Base-by-base conservation (phyloP, 768 basidiomycete genomes). In the Tulasnella sp. region DNA sequence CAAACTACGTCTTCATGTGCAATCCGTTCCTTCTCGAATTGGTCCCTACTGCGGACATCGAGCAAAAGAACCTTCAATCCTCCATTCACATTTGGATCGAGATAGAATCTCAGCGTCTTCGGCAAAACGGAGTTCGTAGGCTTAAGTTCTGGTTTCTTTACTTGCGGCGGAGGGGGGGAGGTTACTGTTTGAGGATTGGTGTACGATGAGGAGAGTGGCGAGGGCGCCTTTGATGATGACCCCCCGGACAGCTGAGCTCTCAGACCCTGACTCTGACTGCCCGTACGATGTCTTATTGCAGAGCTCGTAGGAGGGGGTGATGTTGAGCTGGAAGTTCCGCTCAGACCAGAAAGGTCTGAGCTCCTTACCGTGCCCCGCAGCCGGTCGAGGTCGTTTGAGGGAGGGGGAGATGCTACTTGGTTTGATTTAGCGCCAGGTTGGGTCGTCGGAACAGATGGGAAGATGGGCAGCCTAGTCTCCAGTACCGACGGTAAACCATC, bases 11-110 rank as follows among this genome's bases (percentile, higher is more conserved):
- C 88, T 79, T 89, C 87, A 42, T 83, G 79, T 76, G 87, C 88
- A 78, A 98, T 92, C 79, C 92, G 90, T 75, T 91, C 93, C 23
- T 82, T 84, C 79, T 94, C 90, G 81, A 93, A 96, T 71, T 93
- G 92, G 13, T 88, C 90, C 40, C 94, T 88, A 23, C 89, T 87
- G n/a, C 96, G 88, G 26, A 96, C 89, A 83, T 98, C 96, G 26
- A 98, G 87, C 18, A 98, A 81, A 1, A 98, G 86, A 3, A 94
- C 89, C 74, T 89, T 76, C 86, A 81, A n/a, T 85, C 83, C 7
- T 83, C 69, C 77, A 40, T 75, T 77, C 4, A 5, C 69, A 23
- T 44, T 70, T 3, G 32, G 26, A 40, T 77, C 76, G 32, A 77
- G 69, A n/a, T 57, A 79, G 0, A n/a, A 32, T 26, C 32, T 35